phyloP scores from a whole-genome alignment of 106 monocot species.

The Dendrobium officinale region DNA sequence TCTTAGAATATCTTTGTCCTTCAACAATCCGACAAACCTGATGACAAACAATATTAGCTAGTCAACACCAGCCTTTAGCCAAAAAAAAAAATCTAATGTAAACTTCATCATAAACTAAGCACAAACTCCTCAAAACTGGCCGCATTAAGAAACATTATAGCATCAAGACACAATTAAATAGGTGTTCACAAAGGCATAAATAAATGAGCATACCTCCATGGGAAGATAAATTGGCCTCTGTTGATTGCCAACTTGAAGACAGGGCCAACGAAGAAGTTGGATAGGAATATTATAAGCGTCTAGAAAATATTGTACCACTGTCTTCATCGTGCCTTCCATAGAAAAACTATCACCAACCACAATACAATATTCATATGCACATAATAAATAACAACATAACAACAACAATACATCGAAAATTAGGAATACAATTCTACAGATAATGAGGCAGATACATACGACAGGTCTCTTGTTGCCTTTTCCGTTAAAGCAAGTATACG shows the following conservation, averaged over 20 bases:
- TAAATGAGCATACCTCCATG: slow-evolving; percentile 52
- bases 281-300: slow-evolving; percentile 56
- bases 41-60: background rate
- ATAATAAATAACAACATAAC: background rate
- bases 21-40: slow-evolving; percentile 54
- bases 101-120: background rate
- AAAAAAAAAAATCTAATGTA: background rate
- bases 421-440: background rate
- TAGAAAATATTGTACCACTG: slow-evolving; percentile 61
- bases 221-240: slow-evolving; percentile 61
- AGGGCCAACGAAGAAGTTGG: slow-evolving; percentile 45
- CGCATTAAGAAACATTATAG: background rate
- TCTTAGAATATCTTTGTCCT: slow-evolving; percentile 52
- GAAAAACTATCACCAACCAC: slow-evolving; percentile 25
- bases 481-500: slow-evolving; percentile 52
- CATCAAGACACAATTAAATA: background rate
- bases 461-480: slow-evolving; percentile 51
- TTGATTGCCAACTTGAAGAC: slow-evolving; percentile 60
- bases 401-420: background rate
- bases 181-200: background rate
- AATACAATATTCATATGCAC: background rate
- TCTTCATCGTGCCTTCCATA: slow-evolving; percentile 36
- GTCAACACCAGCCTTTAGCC: background rate
- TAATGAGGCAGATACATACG: slow-evolving; percentile 22
- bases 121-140: background rate